Evolutionary conservation across 768 basidiomycete species (phyloP), one percentile per base, ranked within the genome.

Genomic region (Pisolithus tinctorius): DNA sequence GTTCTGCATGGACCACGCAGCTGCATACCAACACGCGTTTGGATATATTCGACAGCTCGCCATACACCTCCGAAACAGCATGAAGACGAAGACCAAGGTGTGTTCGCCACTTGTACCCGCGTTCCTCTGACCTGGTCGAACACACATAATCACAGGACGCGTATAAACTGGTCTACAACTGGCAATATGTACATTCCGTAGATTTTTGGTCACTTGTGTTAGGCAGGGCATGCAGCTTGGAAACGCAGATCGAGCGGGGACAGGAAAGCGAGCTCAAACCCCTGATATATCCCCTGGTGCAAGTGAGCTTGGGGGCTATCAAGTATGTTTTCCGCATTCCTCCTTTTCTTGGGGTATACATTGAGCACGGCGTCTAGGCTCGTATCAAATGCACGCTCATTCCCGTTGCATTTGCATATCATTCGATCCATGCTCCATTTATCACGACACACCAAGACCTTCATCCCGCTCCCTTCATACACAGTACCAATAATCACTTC

Each of bases 151-250:
- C 31, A 31, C 66, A 92, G 86, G 93, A 98, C 58, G 84, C 91
- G 8, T 94, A 88, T 71, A 86, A 86, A 66, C 85, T 88, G 60
- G 95, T 99, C 20, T 96, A 99, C 71, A 99, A 97, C 70, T 99
- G 96, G 96, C 96, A 97, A 71, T 97, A 86, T 58, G 88, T 86
- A 2, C 96, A 99, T 66, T 90, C 84, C 52, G 74, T 99, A 57
- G 96, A 99, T 72, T 98, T 98, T 62, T 99, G 96, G 96, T 79
- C 82, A 38, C 76, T 90, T 39, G 92, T 97, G 9, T 77, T 99
- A 9, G 86, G 84, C 20, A 76, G 84, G 41, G 86, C 91, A 14
- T 94, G 90, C 61, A 82, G 84, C 60, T 71, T 72, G 27, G 72
- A 83, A 59, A 71, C 74, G 2, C 75, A 81, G 52, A 63, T 66